Conservation (phyloP, 768 basidiomycete species). For the Boletus fagicola region DNA sequence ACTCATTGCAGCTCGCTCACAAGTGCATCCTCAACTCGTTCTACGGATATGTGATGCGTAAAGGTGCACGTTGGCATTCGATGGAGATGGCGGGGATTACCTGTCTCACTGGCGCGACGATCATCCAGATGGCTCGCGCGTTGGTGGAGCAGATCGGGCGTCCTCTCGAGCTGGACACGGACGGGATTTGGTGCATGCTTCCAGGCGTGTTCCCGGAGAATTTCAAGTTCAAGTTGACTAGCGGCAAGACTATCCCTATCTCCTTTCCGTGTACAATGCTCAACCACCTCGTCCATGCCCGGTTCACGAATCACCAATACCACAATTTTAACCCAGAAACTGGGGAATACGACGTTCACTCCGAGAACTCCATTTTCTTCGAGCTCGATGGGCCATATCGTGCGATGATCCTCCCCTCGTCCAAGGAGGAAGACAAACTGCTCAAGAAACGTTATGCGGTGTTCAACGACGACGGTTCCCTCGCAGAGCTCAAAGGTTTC, state of each 20-base stretch:
- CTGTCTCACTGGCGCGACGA: conserved; percentile 93
- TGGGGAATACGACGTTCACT: conserved; percentile 81
- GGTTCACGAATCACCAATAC: conserved; percentile 98
- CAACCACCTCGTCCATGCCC: conserved; percentile 93
- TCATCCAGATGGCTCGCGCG: conserved; percentile 98
- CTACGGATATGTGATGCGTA: conserved; percentile 99
- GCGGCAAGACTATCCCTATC: conserved; percentile 83
- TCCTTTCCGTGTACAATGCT: conserved; percentile 99
- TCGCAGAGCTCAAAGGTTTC: conserved; percentile 99
- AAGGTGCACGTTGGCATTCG: conserved; percentile 98
- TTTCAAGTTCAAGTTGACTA: conserved; percentile 89
- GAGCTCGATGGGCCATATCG: conserved; percentile 98
- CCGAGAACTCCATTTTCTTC: conserved; percentile 99
- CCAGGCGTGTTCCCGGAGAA: conserved; percentile 97
- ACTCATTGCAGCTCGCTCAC: conserved; percentile 97
- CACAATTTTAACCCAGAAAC: conserved; percentile 86
- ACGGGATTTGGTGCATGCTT: conserved; percentile 99
- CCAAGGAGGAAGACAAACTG: conserved; percentile 98
- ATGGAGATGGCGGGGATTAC: conserved; percentile 99
- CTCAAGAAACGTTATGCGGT: conserved; percentile 99
- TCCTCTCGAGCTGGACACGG: conserved; percentile 95
- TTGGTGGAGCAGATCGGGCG: conserved; percentile 97
- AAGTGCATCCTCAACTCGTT: conserved; percentile 99
- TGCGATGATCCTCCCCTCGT: conserved; percentile 98
- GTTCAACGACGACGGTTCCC: conserved; percentile 94